Evolutionary conservation across 805 yeast species (phyloP).

Genomic region (Teunomyces atbi): DNA sequence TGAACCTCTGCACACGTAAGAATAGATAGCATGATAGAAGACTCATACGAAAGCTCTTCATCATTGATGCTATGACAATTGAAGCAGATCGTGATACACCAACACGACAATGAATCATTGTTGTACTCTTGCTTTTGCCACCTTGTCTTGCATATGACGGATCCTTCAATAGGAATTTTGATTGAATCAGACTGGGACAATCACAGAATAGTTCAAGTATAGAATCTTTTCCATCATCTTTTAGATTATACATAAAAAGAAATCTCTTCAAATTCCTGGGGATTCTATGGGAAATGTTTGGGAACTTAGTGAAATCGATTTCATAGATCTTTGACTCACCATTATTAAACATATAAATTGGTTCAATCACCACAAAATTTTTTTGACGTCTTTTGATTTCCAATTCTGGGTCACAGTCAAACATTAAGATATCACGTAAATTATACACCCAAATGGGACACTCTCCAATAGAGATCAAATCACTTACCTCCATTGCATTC

Average conservation of each 20-base stretch:
- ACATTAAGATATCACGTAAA: slow-evolving; percentile 10
- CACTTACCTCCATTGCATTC: slow-evolving; percentile 20
- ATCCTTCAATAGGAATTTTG: slow-evolving; percentile 22
- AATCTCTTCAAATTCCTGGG: slow-evolving; percentile 9
- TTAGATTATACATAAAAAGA: slow-evolving; percentile 32
- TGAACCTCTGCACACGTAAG: slow-evolving; percentile 38
- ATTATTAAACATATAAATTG: slow-evolving; percentile 19
- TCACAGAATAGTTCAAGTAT: slow-evolving; percentile 25
- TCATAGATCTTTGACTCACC: slow-evolving; percentile 18
- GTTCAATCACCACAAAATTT: slow-evolving; percentile 7
- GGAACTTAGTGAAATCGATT: slow-evolving; percentile 12
- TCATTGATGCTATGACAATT: slow-evolving; percentile 37
- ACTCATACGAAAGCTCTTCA: slow-evolving; percentile 29
- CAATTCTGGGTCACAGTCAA: slow-evolving; percentile 6
- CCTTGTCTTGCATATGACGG: slow-evolving; percentile 10
- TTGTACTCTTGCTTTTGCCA: slow-evolving; percentile 8
- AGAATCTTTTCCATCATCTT: slow-evolving; percentile 41
- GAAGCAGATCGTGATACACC: slow-evolving; percentile 46
- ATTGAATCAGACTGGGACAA: slow-evolving; percentile 30
- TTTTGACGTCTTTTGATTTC: background rate
- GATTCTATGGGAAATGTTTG: slow-evolving; percentile 1
- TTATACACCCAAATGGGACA: slow-evolving; percentile 32
- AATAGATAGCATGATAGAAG: slow-evolving; percentile 36
- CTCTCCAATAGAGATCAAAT: slow-evolving; percentile 36
- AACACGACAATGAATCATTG: slow-evolving; percentile 39